Evolutionary conservation across 768 basidiomycete genomes (phyloP), one percentile per base, ranked within the genome.

Genomic region (Phylloporus arenicola): DNA sequence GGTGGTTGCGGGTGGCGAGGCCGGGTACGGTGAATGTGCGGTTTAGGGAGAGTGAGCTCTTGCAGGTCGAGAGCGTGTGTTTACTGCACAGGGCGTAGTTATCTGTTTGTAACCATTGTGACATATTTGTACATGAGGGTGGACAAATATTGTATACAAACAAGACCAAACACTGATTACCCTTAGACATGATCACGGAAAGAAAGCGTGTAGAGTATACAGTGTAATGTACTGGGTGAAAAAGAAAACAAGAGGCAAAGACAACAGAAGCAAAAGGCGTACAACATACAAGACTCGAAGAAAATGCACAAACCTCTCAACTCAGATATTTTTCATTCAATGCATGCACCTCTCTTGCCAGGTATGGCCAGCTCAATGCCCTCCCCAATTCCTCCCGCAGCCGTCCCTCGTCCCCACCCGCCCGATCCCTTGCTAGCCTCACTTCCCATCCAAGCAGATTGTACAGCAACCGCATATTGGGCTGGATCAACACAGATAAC

Each of bases 361-460:
- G 76, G 67, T 80, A 91, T 34, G 88, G 88, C 89, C 90, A 93
- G 38, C 77, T 87, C 64, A 92, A 68, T 54, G 85, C 80, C 62
- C 82, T 74, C 51, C 79, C 76, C 45, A 90, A 71, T 65, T 84
- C 87, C 57, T 69, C 73, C 57, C 72, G 75, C 55, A 86, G 63
- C 57, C 67, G 72, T 40, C 65, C 62, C 54, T 75, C 75, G 55
- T 82, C 75, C 20, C 69, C 76, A 4, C 72, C 75, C 0, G 82
- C 83, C 22, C 84, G 78, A 63, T 83, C 82, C 58, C 77, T 78
- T n/a, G 91, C 91, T n/a, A 96, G 77, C 65, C 84, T 83, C 58
- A 91, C 83, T 69, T 97, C 95, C 92, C 92, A 97, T 10, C 89
- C 93, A 62, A 91, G 84, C 22, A 97, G 76, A 64, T 97, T 94